These are phyloP conservation scores for Aegilops speltoides DNA, from an alignment of 176 grass and related monocot species.

Conservation along the genomic window DNA sequence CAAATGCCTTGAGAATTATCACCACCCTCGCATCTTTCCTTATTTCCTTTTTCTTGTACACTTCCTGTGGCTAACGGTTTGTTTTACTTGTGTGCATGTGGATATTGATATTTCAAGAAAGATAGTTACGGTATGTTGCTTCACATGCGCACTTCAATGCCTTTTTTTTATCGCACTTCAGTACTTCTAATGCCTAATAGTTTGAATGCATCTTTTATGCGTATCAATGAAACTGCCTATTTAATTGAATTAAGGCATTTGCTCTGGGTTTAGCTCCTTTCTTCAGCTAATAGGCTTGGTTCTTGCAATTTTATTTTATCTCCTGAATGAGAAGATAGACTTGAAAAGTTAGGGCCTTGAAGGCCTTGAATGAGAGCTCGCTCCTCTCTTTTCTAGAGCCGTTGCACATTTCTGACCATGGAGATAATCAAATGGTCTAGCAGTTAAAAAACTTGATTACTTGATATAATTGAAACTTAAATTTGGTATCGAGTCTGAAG, in stretches of 20 bases:
- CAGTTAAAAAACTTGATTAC: background rate
- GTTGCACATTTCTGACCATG: background rate
- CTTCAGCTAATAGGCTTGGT: background rate
- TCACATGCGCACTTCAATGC: background rate
- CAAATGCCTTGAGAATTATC: constrained; percentile 9
- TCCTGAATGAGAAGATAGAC: background rate
- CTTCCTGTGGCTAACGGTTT: constrained; percentile 25
- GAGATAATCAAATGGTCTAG: background rate
- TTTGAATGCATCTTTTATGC: constrained; percentile 10
- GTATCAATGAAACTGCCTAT: constrained; percentile 1
- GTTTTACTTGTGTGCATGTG: constrained; percentile 47
- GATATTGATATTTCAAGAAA: constrained; percentile 59
- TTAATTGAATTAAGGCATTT: constrained; percentile 1
- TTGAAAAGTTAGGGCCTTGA: constrained; percentile 8
- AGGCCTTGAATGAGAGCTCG: constrained; percentile 3
- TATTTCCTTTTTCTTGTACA: constrained; percentile 35
- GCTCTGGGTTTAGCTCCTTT: background rate
- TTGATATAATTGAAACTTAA: constrained; percentile 12
- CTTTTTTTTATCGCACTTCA: background rate
- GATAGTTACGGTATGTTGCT: constrained; percentile 53
- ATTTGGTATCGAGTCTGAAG: background rate
- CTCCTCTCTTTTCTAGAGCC: background rate
- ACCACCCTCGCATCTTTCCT: background rate
- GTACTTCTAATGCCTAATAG: constrained; percentile 12
- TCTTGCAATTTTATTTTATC: background rate